Base-by-base conservation (phyloP, 768 basidiomycete species). In the Mycena maculata region DNA sequence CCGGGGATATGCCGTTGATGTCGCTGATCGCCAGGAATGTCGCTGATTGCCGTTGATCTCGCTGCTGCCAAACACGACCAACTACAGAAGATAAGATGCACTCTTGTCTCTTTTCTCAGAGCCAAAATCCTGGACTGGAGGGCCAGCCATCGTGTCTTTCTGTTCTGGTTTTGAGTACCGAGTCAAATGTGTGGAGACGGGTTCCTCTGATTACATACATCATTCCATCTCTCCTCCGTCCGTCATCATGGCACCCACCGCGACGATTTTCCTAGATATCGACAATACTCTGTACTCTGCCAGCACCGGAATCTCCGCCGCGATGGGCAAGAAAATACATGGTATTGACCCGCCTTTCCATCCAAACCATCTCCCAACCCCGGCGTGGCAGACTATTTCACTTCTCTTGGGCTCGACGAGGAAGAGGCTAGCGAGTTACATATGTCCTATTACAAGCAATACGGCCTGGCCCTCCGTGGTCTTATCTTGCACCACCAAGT, bases 251-350 rank as follows among this genome's bases (percentile, higher is more conserved):
- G 44, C 44, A 23, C 18, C 16, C 52, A 22, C 13, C 16, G 20
- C 13, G 20, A 15, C 12, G 31, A 53, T 69, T n/a, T 60, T 60
- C 41, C 87, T 89, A 16, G 77, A 77, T 67, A 78, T 94, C 53
- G 94, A 95, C 78, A 95, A 96, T 72, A 94, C 93, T 3, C 84
- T 96, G 18, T 96, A 95, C 76, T 92, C 93, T 10, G 87, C 92
- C 0, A 90, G 86, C 71, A 82, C 88, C 22, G 88, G 84, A 76
- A 92, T 95, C 57, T 88, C 90, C 5, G 87, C 92, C 67, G 89
- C 86, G 20, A 95, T 96, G 94, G 89, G 90, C 15, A 77, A 88
- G 66, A 86, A 88, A 56, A 95, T 95, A 55, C 92, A 94, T 72
- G 87, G 94, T 90, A 71, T 50, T 81, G 53, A 36, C 39, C 48